These are phyloP conservation scores for Mycena indigotica DNA, from an alignment of 768 basidiomycete species.

Conservation along the genomic window DNA sequence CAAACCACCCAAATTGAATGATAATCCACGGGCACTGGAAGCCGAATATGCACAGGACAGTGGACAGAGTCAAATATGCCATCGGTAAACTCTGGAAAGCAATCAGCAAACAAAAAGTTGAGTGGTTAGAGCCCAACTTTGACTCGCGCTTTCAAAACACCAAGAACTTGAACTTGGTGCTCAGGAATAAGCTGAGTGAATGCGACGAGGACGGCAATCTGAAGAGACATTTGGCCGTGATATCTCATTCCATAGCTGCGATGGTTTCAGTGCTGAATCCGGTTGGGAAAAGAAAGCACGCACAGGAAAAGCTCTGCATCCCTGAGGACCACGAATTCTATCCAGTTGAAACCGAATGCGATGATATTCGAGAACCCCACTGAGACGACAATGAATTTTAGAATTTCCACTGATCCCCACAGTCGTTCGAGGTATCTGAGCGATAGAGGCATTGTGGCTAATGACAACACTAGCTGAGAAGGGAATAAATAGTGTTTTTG, in stretches of 20 bases:
- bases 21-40: conserved; percentile 89
- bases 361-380: conserved; percentile 86
- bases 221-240: conserved; percentile 91
- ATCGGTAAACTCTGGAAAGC: conserved; percentile 82
- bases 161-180: conserved; percentile 93
- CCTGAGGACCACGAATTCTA: conserved; percentile 73
- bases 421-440: conserved; percentile 90
- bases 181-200: conserved; percentile 98
- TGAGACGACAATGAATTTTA: conserved; percentile 83
- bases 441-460: conserved; percentile 78
- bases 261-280: conserved; percentile 15
- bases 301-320: conserved; percentile 79
- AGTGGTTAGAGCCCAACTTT: conserved; percentile 59
- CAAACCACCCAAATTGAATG: conserved; percentile 99
- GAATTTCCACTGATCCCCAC: conserved; percentile 86
- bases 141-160: conserved; percentile 80
- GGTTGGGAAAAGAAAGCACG: conserved; percentile 31
- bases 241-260: conserved; percentile 84
- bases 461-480: conserved; percentile 70
- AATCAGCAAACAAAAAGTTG: conserved; percentile 6
- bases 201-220: conserved; percentile 87
- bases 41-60: conserved; percentile 78
- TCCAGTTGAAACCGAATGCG: conserved; percentile 84
- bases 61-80: conserved; percentile 89
- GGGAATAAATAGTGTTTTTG: conserved; percentile 15